Conservation (phyloP, 2,329 filamentous ascomycete genomes). For the Plenodomus lindquistii region DNA sequence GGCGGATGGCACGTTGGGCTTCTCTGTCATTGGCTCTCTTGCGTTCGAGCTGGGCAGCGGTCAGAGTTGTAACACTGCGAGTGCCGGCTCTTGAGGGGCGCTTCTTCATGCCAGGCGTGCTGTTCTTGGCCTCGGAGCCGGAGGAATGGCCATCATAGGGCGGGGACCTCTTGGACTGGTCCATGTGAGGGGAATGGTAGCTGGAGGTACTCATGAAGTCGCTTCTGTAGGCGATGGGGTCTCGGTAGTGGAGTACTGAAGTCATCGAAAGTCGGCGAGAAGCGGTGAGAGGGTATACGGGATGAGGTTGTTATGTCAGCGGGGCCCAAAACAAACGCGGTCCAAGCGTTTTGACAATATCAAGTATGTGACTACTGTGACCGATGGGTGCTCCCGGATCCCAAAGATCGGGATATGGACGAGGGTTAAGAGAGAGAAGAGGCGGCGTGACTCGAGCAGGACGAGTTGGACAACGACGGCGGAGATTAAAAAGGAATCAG, state of each 20-base stretch:
- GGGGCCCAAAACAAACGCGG: constrained; percentile 24
- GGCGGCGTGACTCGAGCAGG: constrained; percentile 19
- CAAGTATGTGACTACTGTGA: constrained; percentile 19
- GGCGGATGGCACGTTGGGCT: constrained; percentile 62
- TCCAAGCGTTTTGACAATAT: constrained; percentile 32
- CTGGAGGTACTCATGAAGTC: constrained; percentile 44
- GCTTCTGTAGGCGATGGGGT: constrained; percentile 45
- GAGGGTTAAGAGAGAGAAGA: constrained; percentile 29
- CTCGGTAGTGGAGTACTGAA: constrained; percentile 46
- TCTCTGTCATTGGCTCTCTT: constrained; percentile 65
- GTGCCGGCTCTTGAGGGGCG: constrained; percentile 59
- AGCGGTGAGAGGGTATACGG: constrained; percentile 38
- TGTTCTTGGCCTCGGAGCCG: constrained; percentile 43
- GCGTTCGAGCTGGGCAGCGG: constrained; percentile 61
- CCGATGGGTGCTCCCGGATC: constrained; percentile 28
- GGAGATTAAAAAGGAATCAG: constrained; percentile 22
- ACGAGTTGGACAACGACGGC: constrained; percentile 17
- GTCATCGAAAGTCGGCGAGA: constrained; percentile 45
- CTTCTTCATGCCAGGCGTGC: constrained; percentile 49
- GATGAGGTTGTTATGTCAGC: constrained; percentile 40
- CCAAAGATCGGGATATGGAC: constrained; percentile 24
- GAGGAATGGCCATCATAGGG: constrained; percentile 46
- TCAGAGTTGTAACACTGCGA: constrained; percentile 61
- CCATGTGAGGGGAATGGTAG: constrained; percentile 42
- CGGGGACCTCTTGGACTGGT: constrained; percentile 40